Percentiles rank a stretch among this genome's conserved stretches.
These are phyloP conservation scores for Sphagnum magellanicum DNA, from an alignment of 228 moss, liverwort and hornwort species.

Conservation along the genomic window DNA sequence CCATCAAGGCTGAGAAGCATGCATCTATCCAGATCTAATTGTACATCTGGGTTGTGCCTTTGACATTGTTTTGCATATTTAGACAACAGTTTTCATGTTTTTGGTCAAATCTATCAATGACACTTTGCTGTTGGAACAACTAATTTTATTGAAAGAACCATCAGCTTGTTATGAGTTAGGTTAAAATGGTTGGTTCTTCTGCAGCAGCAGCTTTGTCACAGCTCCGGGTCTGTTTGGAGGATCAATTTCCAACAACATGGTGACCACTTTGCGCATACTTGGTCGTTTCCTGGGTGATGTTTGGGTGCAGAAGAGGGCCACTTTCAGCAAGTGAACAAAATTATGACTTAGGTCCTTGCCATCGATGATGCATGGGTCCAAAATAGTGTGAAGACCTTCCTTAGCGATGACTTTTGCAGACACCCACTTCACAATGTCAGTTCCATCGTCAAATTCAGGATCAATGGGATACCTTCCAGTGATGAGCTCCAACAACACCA, in stretches of 20 bases:
- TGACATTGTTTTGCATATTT: too few species aligned
- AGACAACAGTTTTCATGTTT: too few species aligned
- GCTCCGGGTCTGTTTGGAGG: neutral
- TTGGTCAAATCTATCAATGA: too few species aligned
- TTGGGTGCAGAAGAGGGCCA: slow-evolving; percentile 37
- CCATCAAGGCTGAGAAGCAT: too few species aligned
- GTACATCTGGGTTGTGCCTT: too few species aligned
- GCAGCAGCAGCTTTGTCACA: too few species aligned
- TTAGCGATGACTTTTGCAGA: slow-evolving; percentile 7
- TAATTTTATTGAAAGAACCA: too few species aligned
- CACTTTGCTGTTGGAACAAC: too few species aligned
- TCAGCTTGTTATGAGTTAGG: too few species aligned
- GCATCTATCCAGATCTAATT: too few species aligned
- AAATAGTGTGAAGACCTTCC: neutral
- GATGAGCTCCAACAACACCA: slow-evolving; percentile 44
- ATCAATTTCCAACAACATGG: slow-evolving; percentile 23
- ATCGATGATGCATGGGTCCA: slow-evolving; percentile 20
- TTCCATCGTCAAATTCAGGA: slow-evolving; percentile 42
- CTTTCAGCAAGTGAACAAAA: slow-evolving; percentile 14
- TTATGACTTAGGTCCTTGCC: slow-evolving; percentile 3
- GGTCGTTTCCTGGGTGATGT: slow-evolving; percentile 27
- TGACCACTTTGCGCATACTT: slow-evolving; percentile 22
- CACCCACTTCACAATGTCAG: slow-evolving; percentile 40
- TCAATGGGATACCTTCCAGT: slow-evolving; percentile 36
- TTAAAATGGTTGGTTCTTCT: too few species aligned